Percentiles rank a stretch among this genome's conserved stretches.
phyloP scores from a whole-genome alignment of 2,329 filamentous ascomycete species.

The Dothidotthia symphoricarpi region DNA sequence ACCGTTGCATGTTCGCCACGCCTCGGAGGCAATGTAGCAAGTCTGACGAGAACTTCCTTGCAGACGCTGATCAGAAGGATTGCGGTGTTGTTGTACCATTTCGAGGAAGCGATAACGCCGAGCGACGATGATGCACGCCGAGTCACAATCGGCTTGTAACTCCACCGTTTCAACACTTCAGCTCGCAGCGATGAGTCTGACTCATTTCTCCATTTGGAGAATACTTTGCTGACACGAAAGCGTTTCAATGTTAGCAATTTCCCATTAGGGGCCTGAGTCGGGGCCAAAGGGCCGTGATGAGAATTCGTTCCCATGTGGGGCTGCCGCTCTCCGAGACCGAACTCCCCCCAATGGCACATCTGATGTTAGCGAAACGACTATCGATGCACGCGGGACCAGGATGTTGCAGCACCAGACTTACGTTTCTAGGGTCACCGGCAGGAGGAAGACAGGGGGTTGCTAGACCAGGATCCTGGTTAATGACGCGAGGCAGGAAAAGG shows the following conservation, averaged over 20 bases:
- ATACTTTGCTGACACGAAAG: too few species aligned
- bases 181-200: too few species aligned
- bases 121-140: slow-evolving; percentile 2
- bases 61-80: slow-evolving; percentile 4
- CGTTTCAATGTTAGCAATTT: background rate
- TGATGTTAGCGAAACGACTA: slow-evolving; percentile 5
- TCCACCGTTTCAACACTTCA: slow-evolving; percentile 17
- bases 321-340: slow-evolving; percentile 4
- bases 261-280: background rate
- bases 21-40: slow-evolving; percentile 6
- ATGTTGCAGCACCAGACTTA: too few species aligned
- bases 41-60: slow-evolving; percentile 5
- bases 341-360: slow-evolving; percentile 9
- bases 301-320: slow-evolving; percentile 14
- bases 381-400: background rate
- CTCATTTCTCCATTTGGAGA: too few species aligned
- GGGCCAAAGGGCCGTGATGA: too few species aligned
- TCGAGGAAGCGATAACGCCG: slow-evolving; percentile 1
- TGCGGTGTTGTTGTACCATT: slow-evolving; percentile 1
- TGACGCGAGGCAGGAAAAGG: background rate
- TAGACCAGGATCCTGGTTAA: too few species aligned
- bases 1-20: slow-evolving; percentile 13
- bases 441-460: slow-evolving; percentile 2
- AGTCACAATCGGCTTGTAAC: slow-evolving; percentile 9
- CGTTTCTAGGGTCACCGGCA: slow-evolving; percentile 9